Evolutionary conservation across 345 rosid species (phyloP).

Genomic region (Schrenkiella parvula): DNA sequence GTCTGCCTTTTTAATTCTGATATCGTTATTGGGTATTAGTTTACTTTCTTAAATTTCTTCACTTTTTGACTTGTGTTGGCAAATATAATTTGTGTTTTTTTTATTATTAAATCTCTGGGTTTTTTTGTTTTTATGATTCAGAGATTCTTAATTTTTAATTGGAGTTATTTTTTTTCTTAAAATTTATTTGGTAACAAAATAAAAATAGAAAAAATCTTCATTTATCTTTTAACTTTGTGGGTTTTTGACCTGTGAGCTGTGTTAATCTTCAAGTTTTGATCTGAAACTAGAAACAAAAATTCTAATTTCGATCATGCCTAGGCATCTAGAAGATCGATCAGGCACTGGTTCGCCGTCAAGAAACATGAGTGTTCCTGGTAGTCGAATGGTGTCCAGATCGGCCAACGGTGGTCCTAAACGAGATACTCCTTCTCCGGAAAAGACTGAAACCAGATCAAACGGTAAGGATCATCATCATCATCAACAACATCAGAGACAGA

Average conservation of each 20-base stretch:
- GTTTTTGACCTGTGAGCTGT: not conserved
- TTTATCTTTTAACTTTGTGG: not conserved
- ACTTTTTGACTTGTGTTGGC: not conserved
- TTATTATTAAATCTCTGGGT: no score
- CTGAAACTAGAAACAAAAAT: not conserved
- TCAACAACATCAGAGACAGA: slow-evolving; percentile 41
- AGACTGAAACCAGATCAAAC: slow-evolving; percentile 36
- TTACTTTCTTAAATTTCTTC: not conserved
- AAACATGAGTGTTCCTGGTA: slow-evolving; percentile 19
- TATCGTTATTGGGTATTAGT: not conserved
- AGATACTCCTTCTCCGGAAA: slow-evolving; percentile 46
- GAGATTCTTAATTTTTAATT: not conserved
- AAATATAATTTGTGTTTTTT: no score
- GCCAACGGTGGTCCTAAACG: slow-evolving; percentile 29
- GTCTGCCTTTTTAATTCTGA: not conserved
- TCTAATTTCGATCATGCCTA: slow-evolving; percentile 25
- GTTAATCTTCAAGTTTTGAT: not conserved
- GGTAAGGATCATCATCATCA: slow-evolving; percentile 35
- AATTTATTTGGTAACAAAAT: not conserved
- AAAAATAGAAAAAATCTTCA: not conserved
- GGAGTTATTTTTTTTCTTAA: not conserved
- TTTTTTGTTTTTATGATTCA: not conserved
- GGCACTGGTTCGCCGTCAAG: slow-evolving; percentile 42
- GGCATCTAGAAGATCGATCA: slow-evolving; percentile 46
- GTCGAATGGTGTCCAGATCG: slow-evolving; percentile 48